These are phyloP conservation scores for Psidium guajava DNA, from an alignment of 345 rosid genomes.

Conservation along the genomic window DNA sequence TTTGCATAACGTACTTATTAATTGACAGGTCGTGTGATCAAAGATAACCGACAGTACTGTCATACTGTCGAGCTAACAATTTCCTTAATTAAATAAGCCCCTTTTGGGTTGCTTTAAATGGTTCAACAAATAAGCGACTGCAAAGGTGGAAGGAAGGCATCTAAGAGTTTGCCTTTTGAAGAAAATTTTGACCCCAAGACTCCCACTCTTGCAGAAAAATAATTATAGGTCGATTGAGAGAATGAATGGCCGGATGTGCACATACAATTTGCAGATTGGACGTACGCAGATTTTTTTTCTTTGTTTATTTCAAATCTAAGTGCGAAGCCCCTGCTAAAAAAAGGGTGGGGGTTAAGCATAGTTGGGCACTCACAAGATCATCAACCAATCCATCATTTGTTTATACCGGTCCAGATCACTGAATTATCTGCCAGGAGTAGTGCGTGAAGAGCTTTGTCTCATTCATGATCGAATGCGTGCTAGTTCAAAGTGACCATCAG, in stretches of 20 bases:
- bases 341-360: neutral
- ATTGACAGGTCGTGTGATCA: too few relatives aligned
- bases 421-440: neutral
- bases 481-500: neutral
- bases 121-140: neutral
- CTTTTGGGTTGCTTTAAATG: neutral
- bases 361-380: neutral
- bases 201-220: neutral
- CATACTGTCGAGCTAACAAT: too few relatives aligned
- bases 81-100: neutral
- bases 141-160: neutral
- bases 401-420: neutral
- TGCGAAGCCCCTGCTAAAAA: neutral
- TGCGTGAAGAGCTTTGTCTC: neutral
- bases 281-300: neutral
- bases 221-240: neutral
- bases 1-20: too few relatives aligned
- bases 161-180: neutral
- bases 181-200: neutral
- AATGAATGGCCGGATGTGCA: neutral
- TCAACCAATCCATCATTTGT: neutral
- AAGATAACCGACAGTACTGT: too few relatives aligned
- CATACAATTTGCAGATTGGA: neutral
- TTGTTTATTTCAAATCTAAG: neutral
- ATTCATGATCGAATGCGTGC: neutral